These are phyloP conservation scores for Penicillium sp. DNA, from an alignment of 2,329 filamentous ascomycete species.

Conservation along the genomic window DNA sequence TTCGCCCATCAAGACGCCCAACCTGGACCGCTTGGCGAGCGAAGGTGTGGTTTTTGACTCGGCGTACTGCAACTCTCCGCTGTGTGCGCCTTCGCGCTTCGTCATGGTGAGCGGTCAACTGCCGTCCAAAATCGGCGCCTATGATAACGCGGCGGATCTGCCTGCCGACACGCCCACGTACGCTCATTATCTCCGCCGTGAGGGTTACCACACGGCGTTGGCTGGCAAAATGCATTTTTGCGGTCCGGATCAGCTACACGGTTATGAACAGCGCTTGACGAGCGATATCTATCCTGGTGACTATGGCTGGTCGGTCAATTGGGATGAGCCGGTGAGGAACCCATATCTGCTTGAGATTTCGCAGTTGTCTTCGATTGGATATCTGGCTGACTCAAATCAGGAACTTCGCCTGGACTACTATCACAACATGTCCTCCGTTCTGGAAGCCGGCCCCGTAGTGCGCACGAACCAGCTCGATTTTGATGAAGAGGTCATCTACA, in stretches of 20 bases:
- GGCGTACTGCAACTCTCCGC: slow-evolving; percentile 89
- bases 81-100: slow-evolving; percentile 91
- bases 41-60: slow-evolving; percentile 88
- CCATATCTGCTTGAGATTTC: no score
- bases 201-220: slow-evolving; percentile 85
- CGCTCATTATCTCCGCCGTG: slow-evolving; percentile 82
- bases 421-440: slow-evolving; percentile 91
- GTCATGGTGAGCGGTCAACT: slow-evolving; percentile 91
- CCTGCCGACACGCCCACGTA: slow-evolving; percentile 85
- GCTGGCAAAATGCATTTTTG: slow-evolving; percentile 98
- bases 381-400: slow-evolving; percentile 19
- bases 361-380: neutral
- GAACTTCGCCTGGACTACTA: slow-evolving; percentile 81
- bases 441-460: slow-evolving; percentile 85
- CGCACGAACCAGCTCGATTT: slow-evolving; percentile 95
- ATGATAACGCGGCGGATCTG: slow-evolving; percentile 87
- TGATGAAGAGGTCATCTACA: slow-evolving; percentile 94
- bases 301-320: slow-evolving; percentile 93
- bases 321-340: slow-evolving; percentile 73
- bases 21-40: slow-evolving; percentile 80
- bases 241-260: slow-evolving; percentile 84
- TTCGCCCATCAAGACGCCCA: slow-evolving; percentile 88
- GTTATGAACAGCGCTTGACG: slow-evolving; percentile 90
- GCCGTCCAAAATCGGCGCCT: slow-evolving; percentile 87
- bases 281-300: slow-evolving; percentile 94